Conservation (phyloP, 352 stramenopile genomes). For the Globisporangium solare region DNA sequence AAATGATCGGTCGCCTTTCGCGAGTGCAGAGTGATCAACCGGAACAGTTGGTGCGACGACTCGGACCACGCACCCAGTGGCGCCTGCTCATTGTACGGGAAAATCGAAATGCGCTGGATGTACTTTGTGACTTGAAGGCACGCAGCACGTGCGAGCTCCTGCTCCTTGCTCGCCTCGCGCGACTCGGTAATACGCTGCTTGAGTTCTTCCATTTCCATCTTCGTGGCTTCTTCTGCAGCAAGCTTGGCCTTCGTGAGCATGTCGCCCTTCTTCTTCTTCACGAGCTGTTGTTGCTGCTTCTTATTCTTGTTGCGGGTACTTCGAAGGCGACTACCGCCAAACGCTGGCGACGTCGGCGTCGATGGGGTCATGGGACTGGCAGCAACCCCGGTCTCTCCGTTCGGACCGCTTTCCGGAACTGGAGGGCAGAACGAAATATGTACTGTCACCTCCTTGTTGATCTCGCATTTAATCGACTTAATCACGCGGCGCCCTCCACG, state of each 20-base stretch:
- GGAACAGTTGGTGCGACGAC: constrained; percentile 76
- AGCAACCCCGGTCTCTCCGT: constrained; percentile 73
- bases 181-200: constrained; percentile 74
- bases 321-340: constrained; percentile 56
- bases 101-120: constrained; percentile 75
- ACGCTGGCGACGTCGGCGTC: constrained; percentile 77
- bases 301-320: constrained; percentile 83
- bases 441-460: constrained; percentile 85
- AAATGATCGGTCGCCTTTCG: constrained; percentile 81
- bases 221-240: constrained; percentile 80
- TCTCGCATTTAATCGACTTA: constrained; percentile 80
- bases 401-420: constrained; percentile 76
- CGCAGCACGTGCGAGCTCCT: constrained; percentile 68
- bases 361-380: constrained; percentile 85
- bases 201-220: constrained; percentile 86
- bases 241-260: constrained; percentile 86
- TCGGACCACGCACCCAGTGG: constrained; percentile 78
- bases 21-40: constrained; percentile 66
- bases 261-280: constrained; percentile 86
- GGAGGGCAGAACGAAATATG: constrained; percentile 77
- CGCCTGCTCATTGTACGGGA: constrained; percentile 77
- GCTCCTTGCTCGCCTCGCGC: constrained; percentile 75
- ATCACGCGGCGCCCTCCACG: constrained; percentile 81
- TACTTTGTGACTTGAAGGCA: constrained; percentile 83
- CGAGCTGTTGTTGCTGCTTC: constrained; percentile 75